phyloP scores from a whole-genome alignment of 2,329 filamentous ascomycete genomes.

The Diaporthe vaccinii region DNA sequence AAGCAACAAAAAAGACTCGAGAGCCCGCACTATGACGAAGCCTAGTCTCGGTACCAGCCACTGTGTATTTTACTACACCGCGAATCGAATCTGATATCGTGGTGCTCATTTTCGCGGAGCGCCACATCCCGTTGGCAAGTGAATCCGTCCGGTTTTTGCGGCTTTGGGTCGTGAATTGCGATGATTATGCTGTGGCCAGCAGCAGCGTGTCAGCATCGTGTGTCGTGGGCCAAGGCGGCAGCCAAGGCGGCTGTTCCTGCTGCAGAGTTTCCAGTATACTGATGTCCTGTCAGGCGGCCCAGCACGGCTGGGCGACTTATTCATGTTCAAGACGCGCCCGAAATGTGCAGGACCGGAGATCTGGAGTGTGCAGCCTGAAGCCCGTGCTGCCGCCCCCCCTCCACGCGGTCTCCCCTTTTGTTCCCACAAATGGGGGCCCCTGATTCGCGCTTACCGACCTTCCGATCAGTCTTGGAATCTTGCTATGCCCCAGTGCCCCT shows the following conservation, averaged over 20 bases:
- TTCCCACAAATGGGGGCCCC: conserved; percentile 21
- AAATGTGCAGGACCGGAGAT: conserved; percentile 15
- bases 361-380: conserved; percentile 11
- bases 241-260: conserved; percentile 1
- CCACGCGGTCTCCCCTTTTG: conserved; percentile 15
- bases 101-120: not conserved
- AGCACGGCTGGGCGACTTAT: not conserved
- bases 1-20: conserved; percentile 15
- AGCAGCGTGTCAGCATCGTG: not conserved
- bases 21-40: conserved; percentile 36
- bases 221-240: conserved; percentile 16
- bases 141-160: not conserved
- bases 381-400: not conserved
- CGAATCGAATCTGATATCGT: conserved; percentile 3
- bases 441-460: conserved; percentile 12
- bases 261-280: conserved; percentile 2
- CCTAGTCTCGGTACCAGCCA: conserved; percentile 27
- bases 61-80: not conserved
- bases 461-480: conserved; percentile 15
- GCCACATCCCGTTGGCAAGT: conserved; percentile 21
- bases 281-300: not conserved
- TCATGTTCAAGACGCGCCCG: conserved; percentile 17
- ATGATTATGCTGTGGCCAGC: not conserved
- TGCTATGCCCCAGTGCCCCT: not conserved
- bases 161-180: not conserved